Base-by-base conservation (phyloP, 805 yeast genomes). In the Saccharomyces eubayanus region DNA sequence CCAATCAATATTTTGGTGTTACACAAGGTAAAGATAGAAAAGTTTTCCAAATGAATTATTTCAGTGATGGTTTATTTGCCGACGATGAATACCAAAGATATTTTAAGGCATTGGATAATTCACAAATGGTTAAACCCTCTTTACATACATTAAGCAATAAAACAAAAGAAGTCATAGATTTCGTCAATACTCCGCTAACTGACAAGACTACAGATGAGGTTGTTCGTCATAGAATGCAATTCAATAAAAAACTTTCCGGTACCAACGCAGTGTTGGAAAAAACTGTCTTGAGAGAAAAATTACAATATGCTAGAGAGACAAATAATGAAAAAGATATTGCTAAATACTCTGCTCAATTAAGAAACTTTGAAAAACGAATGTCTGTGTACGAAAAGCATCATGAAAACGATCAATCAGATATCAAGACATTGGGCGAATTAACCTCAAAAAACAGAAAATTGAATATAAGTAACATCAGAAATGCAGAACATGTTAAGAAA, bases 401-500 rank as follows among this genome's bases (percentile, higher is more conserved):
- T 49, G 76, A 74, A 53, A 68, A 69, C 57, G 71, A 70, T 58
- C 66, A 70, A 71, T 54, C 69, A 67, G 63, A 74, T 70, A 57
- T 75, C 71, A 58, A 64, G 46, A 76, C 81, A 54, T 77, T 89
- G 73, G 80, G 86, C 46, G 82, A 80, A 59, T 87, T 90, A 51
- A 89, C 90, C 59, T 85, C 87, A 62, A 82, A 96, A 63, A 94
- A 94, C 70, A 80, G 96, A 68, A 86, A 82, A 62, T 78, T 85
- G 58, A 92, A 92, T 70, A 84, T 83, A 67, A 83, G 83, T 51
- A 81, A 80, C 49, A 82, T 90, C 60, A 83, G 95, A 64, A 78
- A 79, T 62, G 97, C 96, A 0, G 97, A 91, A 67, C 70, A 82
- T 50, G 75, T 76, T 61, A 82, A 86, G 49, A 77, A 79, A 21